Evolutionary conservation across 2,329 filamentous ascomycete genomes (phyloP).

Genomic region (Colletotrichum salicis): DNA sequence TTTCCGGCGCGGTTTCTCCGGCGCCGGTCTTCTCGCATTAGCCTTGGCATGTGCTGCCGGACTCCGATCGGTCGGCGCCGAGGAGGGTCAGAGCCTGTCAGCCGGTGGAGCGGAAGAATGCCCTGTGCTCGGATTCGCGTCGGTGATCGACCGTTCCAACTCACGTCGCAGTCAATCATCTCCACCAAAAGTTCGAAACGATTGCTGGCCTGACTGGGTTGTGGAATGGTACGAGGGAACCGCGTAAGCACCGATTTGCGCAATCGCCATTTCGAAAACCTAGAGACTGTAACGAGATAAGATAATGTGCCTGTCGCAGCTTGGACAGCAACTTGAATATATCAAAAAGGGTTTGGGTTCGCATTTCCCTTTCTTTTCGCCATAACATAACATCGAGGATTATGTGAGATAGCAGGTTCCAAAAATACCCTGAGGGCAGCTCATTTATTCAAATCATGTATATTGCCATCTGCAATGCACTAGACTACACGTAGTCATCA

Average conservation of each 20-base stretch:
- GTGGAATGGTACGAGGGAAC: neutral
- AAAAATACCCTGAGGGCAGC: too few species aligned
- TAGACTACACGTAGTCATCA: too few species aligned
- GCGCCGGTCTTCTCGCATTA: slow-evolving; percentile 12
- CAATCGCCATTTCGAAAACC: neutral
- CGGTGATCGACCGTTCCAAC: neutral
- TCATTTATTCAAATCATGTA: too few species aligned
- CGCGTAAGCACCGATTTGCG: neutral
- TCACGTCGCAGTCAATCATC: neutral
- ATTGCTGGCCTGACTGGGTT: neutral
- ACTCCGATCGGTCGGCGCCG: slow-evolving; percentile 19
- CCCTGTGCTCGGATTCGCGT: neutral
- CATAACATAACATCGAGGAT: too few species aligned
- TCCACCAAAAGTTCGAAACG: slow-evolving; percentile 8
- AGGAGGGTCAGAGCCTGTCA: slow-evolving; percentile 2
- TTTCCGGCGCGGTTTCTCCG: neutral
- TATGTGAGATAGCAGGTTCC: too few species aligned
- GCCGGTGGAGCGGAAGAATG: neutral
- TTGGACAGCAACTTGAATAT: neutral
- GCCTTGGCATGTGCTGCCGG: neutral
- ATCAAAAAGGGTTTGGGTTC: neutral
- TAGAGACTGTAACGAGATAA: neutral
- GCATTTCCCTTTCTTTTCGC: neutral
- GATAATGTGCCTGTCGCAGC: neutral
- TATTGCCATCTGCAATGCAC: too few species aligned